Evolutionary conservation across 805 yeast species (phyloP).

Genomic region (Starmerella lactis-condensi): DNA sequence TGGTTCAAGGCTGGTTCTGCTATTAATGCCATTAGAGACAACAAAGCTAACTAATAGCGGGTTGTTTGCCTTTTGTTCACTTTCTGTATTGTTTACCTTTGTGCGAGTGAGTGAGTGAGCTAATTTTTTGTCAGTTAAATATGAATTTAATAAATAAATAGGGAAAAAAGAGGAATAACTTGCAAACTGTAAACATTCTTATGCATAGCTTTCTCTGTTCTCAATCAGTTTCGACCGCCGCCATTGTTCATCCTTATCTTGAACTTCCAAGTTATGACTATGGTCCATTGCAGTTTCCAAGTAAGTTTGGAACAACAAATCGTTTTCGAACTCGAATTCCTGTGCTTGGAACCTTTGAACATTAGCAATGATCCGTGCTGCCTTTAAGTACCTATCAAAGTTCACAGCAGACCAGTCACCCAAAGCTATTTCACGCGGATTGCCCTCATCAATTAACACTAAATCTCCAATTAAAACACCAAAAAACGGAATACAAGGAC

Average conservation of each 20-base stretch:
- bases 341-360: slow-evolving; percentile 21
- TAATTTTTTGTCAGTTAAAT: no score
- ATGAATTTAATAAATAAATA: no score
- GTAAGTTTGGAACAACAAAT: slow-evolving; percentile 19
- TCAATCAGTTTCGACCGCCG: slow-evolving; percentile 23
- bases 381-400: slow-evolving; percentile 22
- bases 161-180: no score
- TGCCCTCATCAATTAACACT: slow-evolving; percentile 24
- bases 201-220: slow-evolving; percentile 1
- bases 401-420: slow-evolving; percentile 18
- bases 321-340: slow-evolving; percentile 11
- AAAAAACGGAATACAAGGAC: slow-evolving; percentile 22
- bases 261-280: slow-evolving; percentile 17
- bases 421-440: slow-evolving; percentile 15
- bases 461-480: slow-evolving; percentile 24
- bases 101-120: no score
- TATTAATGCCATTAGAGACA: slow-evolving; percentile 68
- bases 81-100: no score
- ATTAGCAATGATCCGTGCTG: slow-evolving; percentile 19
- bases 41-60: slow-evolving; percentile 7
- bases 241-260: slow-evolving; percentile 22
- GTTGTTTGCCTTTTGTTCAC: background rate
- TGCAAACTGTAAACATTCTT: no score
- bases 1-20: slow-evolving; percentile 97
- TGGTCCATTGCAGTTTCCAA: slow-evolving; percentile 21